Evolutionary conservation across 2,329 filamentous ascomycete genomes (phyloP).

Genomic region (Fusarium tjaetaba): DNA sequence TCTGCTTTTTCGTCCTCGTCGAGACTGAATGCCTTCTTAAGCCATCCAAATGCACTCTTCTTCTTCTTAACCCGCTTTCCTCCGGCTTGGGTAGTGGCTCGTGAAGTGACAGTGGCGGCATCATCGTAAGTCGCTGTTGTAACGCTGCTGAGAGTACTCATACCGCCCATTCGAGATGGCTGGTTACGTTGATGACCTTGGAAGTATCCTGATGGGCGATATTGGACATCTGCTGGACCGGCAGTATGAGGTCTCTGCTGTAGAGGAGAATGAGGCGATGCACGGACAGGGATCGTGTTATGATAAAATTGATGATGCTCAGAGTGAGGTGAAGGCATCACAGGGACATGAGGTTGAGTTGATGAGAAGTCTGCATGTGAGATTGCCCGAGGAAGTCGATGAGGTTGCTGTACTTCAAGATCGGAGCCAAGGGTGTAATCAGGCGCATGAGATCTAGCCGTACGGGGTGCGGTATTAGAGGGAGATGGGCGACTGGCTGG

Average conservation of each 20-base stretch:
- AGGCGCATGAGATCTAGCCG: slow-evolving; percentile 45
- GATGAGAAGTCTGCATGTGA: slow-evolving; percentile 46
- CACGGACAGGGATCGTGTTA: slow-evolving; percentile 60
- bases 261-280: slow-evolving; percentile 70
- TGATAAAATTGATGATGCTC: slow-evolving; percentile 64
- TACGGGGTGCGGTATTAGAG: slow-evolving; percentile 48
- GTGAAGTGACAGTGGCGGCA: slow-evolving; percentile 42
- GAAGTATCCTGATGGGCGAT: slow-evolving; percentile 47
- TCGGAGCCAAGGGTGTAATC: slow-evolving; percentile 62
- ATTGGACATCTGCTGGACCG: slow-evolving; percentile 45
- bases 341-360: slow-evolving; percentile 34
- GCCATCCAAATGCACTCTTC: slow-evolving; percentile 73
- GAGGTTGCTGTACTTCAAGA: slow-evolving; percentile 51
- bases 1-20: slow-evolving; percentile 70
- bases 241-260: slow-evolving; percentile 69
- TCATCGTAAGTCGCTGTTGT: slow-evolving; percentile 58
- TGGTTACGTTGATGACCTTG: slow-evolving; percentile 57
- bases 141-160: slow-evolving; percentile 67
- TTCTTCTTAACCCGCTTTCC: slow-evolving; percentile 69
- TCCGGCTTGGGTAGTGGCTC: slow-evolving; percentile 43
- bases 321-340: slow-evolving; percentile 48
- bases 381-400: slow-evolving; percentile 48
- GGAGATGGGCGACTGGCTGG: slow-evolving; percentile 43
- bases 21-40: slow-evolving; percentile 73
- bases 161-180: slow-evolving; percentile 62